Percentiles rank a stretch among this genome's conserved stretches.
Evolutionary conservation across 2,329 filamentous ascomycete species (phyloP).

Genomic region (Fusarium temperatum): DNA sequence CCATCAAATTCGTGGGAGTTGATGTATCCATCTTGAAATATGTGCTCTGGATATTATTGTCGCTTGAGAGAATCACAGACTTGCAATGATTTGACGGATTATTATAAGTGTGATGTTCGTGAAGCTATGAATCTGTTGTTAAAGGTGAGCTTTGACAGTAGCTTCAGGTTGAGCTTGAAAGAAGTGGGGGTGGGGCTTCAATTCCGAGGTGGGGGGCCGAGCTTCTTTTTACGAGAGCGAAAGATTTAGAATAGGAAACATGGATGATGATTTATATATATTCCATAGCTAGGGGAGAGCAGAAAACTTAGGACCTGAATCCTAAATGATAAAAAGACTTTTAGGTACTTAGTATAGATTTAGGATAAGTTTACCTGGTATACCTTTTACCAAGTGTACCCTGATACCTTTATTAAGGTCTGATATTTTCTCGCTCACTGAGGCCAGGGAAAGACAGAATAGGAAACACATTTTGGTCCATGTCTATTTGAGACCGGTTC

Average conservation of each 20-base stretch:
- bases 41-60: rapidly evolving
- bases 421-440: no score
- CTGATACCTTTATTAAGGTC: no score
- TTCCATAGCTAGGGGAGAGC: no score
- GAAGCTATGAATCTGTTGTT: conserved; percentile 5
- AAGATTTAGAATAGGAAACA: neutral
- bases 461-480: neutral
- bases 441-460: no score
- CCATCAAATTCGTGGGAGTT: conserved; percentile 49
- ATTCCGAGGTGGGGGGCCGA: conserved; percentile 32
- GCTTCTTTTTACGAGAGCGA: neutral
- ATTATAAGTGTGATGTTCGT: neutral
- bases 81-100: neutral
- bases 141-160: conserved; percentile 15
- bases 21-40: conserved; percentile 46
- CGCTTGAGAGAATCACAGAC: neutral
- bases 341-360: no score
- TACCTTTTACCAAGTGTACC: no score
- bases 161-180: conserved; percentile 17
- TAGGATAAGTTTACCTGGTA: no score
- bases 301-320: no score
- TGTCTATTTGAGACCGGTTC: neutral
- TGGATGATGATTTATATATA: no score
- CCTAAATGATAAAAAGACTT: no score
- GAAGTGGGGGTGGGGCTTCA: conserved; percentile 34